Evolutionary conservation across 305 asterid genomes (phyloP).

Genomic region (Fraxinus angustifolia): DNA sequence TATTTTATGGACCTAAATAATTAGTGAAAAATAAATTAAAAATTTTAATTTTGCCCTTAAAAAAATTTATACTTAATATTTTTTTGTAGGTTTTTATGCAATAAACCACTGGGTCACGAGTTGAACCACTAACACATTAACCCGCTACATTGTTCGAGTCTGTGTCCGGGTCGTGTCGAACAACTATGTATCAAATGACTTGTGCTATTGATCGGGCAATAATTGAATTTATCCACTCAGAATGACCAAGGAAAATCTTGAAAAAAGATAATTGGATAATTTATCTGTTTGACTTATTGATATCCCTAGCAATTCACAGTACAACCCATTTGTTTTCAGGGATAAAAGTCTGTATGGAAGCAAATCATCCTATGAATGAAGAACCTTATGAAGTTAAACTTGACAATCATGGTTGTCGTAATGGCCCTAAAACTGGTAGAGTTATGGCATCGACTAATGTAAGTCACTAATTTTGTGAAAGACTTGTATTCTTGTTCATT

Average conservation of each 20-base stretch:
- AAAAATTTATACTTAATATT: too few relatives aligned
- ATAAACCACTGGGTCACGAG: too few relatives aligned
- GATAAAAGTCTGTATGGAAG: slow-evolving; percentile 70
- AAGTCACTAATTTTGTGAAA: slow-evolving; percentile 17
- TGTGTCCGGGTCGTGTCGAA: too few relatives aligned
- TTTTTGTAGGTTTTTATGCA: too few relatives aligned
- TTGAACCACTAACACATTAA: too few relatives aligned
- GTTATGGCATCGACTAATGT: slow-evolving; percentile 51
- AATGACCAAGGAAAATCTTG: neutral
- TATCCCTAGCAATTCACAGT: neutral
- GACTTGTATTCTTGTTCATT: neutral
- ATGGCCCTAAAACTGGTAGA: slow-evolving; percentile 84
- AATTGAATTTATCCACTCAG: neutral
- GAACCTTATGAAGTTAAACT: slow-evolving; percentile 65
- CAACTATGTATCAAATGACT: neutral
- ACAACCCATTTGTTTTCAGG: slow-evolving; percentile 39
- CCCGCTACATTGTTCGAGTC: too few relatives aligned
- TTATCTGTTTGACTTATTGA: neutral
- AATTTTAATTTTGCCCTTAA: too few relatives aligned
- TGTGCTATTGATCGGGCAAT: neutral
- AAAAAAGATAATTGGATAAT: neutral
- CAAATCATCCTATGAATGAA: slow-evolving; percentile 52
- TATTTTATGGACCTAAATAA: too few relatives aligned
- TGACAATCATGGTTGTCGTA: slow-evolving; percentile 70
- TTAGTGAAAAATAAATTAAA: too few relatives aligned